A percentile compares a stretch with the other conserved stretches of the same genome.
phyloP scores from a whole-genome alignment of 768 basidiomycete genomes.

The Pleurotus citrinopileatus region DNA sequence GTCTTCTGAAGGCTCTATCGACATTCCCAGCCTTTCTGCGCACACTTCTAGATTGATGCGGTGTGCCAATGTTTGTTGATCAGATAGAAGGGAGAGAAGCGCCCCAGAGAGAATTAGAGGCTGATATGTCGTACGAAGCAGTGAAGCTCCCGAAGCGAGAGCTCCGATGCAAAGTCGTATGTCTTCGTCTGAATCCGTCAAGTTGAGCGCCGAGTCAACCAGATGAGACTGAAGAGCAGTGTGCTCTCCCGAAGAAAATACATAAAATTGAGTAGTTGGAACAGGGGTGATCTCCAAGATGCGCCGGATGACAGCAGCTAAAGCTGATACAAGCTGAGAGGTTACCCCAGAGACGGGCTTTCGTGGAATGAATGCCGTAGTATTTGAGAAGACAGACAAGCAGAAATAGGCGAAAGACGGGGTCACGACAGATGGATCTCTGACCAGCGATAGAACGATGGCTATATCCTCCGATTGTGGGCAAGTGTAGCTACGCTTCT shows the following conservation, averaged over 20 bases:
- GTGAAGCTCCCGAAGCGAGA: constrained; percentile 43
- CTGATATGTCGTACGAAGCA: constrained; percentile 47
- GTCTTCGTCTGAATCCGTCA: constrained; percentile 25
- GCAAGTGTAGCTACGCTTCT: constrained; percentile 41
- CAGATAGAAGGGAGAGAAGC: constrained; percentile 38
- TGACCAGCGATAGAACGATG: constrained; percentile 39
- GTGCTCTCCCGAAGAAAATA: constrained; percentile 41
- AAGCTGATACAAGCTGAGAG: constrained; percentile 28
- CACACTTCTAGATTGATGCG: constrained; percentile 38
- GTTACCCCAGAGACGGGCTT: constrained; percentile 23
- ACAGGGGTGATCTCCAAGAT: constrained; percentile 24
- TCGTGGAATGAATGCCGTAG: constrained; percentile 17
- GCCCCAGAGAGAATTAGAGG: constrained; percentile 44
- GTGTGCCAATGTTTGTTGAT: constrained; percentile 22
- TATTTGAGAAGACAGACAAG: constrained; percentile 28
- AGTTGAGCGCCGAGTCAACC: constrained; percentile 36
- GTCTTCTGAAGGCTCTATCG: constrained; percentile 33
- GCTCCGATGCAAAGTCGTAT: constrained; percentile 48
- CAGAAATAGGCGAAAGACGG: constrained; percentile 36
- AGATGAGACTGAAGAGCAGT: constrained; percentile 37
- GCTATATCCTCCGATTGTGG: constrained; percentile 44
- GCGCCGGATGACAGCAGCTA: constrained; percentile 32
- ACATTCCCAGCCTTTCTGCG: constrained; percentile 36
- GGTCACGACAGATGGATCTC: constrained; percentile 26
- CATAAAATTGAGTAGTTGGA: constrained; percentile 42